Base-by-base conservation (phyloP, 2,329 filamentous ascomycete species). In the Calonectria pteridis region DNA sequence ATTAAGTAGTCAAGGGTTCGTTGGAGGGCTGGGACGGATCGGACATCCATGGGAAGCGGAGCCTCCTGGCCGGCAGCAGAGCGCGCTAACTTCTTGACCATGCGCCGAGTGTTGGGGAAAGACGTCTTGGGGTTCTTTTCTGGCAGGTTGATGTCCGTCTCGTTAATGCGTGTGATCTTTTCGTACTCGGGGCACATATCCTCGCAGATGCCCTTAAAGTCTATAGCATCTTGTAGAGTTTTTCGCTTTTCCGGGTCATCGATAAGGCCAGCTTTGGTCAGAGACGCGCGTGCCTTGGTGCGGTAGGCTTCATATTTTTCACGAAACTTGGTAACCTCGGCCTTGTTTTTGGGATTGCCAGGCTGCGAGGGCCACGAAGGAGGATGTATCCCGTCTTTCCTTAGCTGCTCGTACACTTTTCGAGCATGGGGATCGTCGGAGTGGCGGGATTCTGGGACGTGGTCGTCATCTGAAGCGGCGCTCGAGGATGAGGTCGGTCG, bases 161-260 rank as follows among this genome's bases (percentile, higher is more conserved):
- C 91, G 62, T 89, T 89, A 70, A 93, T 93, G 73, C 92, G 88
- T 64, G 87, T 90, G 40, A 92, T 88, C 81, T 90, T 90, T 80
- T 94, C 92, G 81, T 90, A 93, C 75, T 93, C 90, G 6, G 92
- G 92, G 74, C 92, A 94, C 92, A 93, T 93, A 31, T 92, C 90
- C 77, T 93, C 90, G 78, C 91, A 93, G 58, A 92, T 92, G 18
- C 92, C 92, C 80, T 91, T 91, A 80, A 94, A 94, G 51, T 90
- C 88, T 62, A 93, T 90, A 9, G 92, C 92, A 79, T 93, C 89
- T 72, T 90, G 87, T 10, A 94, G 86, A 23, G 87, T 88, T 79
- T 92, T 91, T 69, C 89, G 89, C 77, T 91, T 90, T 37, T 92
- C 89, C 3, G 92, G 92, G 76, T 93, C 91, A 81, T 93, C 92